Evolutionary conservation across 768 basidiomycete genomes (phyloP), one percentile per base, ranked within the genome.

Genomic region (Macrocybe gigantea): DNA sequence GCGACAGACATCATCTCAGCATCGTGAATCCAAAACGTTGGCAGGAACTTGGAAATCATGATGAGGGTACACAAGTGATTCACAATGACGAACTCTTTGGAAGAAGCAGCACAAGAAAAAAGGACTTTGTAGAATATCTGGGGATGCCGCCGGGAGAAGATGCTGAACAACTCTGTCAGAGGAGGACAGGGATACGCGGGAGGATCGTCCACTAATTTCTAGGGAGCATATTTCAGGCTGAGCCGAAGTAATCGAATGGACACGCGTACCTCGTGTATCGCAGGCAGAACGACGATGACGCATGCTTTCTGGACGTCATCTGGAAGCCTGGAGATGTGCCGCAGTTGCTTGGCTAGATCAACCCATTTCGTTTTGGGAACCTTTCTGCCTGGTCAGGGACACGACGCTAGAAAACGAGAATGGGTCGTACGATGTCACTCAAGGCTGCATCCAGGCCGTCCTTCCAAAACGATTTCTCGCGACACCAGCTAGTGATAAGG

Each of bases 1-100:
- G 82, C 86, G 2, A 88, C 73, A 3, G 81, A 71, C 55, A 88
- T 67, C 86, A 90, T 89, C 55, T 88, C 87, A 5, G 80, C 69
- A 59, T 88, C 80, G 15, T 75, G 71, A 6, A 72, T 70, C 85
- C 84, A 88, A 54, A 82, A 79, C 50, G 80, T 79, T 2, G 77
- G 71, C 11, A 86, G 65, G 56, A 78, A 77, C 31, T 69, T 72
- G 5, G 78, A 68, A 47, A 85, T 54, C 1, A 75, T 69, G 10
- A 69, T 65, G 40, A 89, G 59, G 3, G 73, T 69, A 39, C 77
- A 73, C 0, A 88, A 72, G 50, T 86, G 77, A 45, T 76, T 78
- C 8, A 78, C 69, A 7, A 85, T 69, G 8, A 75, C 70, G n/a
- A 75, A 57, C 47, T 81, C 81, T 54, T 83, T 84, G 38, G 72